Percentiles rank a stretch among this genome's conserved stretches.
These are phyloP conservation scores for Ustilago lituana DNA, from an alignment of 1,284 basidiomycete species.

Conservation along the genomic window DNA sequence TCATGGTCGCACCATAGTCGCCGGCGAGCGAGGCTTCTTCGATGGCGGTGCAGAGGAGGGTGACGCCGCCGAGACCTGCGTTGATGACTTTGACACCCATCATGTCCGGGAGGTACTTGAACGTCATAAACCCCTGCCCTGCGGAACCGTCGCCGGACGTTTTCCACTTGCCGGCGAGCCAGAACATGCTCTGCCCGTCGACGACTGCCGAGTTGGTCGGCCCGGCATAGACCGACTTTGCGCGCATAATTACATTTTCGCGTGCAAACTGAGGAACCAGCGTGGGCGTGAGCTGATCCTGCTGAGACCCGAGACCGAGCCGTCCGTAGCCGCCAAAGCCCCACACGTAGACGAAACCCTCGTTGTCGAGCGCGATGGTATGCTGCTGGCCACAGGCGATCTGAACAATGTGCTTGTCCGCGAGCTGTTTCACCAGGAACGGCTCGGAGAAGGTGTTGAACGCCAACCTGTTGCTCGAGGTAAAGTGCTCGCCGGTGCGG, in stretches of 20 bases:
- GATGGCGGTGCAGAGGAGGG: constrained; percentile 80
- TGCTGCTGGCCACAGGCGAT: constrained; percentile 89
- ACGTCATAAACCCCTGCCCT: constrained; percentile 50
- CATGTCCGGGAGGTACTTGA: constrained; percentile 60
- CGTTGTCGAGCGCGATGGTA: constrained; percentile 77
- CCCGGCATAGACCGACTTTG: constrained; percentile 77
- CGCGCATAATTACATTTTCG: constrained; percentile 75
- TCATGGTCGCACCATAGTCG: constrained; percentile 76
- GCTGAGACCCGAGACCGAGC: constrained; percentile 77
- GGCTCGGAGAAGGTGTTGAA: constrained; percentile 79
- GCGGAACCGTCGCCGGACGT: constrained; percentile 83
- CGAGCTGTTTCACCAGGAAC: constrained; percentile 74
- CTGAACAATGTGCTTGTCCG: constrained; percentile 79
- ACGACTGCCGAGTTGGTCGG: constrained; percentile 84
- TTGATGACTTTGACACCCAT: constrained; percentile 66
- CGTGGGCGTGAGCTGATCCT: constrained; percentile 72
- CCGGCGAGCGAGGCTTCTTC: constrained; percentile 69
- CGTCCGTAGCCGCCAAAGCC: constrained; percentile 69
- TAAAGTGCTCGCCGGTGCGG: constrained; percentile 85
- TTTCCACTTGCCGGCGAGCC: constrained; percentile 78
- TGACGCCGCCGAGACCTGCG: constrained; percentile 84
- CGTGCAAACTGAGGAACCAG: constrained; percentile 62
- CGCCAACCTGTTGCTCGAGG: constrained; percentile 81
- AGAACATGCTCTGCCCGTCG: constrained; percentile 83
- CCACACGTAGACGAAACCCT: constrained; percentile 79